phyloP scores from a whole-genome alignment of 2,329 filamentous ascomycete species.

The Aspergillus unguis region DNA sequence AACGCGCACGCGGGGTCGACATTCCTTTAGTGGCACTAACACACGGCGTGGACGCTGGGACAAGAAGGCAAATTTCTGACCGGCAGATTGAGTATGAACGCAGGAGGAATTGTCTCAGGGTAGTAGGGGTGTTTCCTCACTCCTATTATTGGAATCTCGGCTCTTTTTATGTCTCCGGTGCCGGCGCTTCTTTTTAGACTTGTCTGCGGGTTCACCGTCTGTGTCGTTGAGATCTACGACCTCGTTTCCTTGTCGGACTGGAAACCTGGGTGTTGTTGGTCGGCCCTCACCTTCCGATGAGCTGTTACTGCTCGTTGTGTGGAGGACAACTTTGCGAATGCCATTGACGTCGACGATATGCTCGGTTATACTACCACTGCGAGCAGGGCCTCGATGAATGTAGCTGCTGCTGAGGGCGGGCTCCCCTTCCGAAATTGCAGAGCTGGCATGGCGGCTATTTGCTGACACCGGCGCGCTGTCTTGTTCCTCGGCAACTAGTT shows the following conservation, averaged over 20 bases:
- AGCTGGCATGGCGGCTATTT: constrained; percentile 22
- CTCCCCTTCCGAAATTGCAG: constrained; percentile 20
- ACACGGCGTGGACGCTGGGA: neutral
- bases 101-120: constrained; percentile 1
- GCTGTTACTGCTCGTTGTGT: constrained; percentile 61
- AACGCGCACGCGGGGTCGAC: neutral
- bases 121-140: constrained; percentile 17
- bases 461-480: constrained; percentile 24
- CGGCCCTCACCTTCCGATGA: constrained; percentile 39
- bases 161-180: constrained; percentile 19
- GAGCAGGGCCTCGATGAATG: constrained; percentile 50
- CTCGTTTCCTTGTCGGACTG: constrained; percentile 13
- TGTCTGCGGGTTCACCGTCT: constrained; percentile 5
- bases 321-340: constrained; percentile 71
- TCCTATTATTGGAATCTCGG: neutral
- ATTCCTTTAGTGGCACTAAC: neutral
- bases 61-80: constrained; percentile 14
- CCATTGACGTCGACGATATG: constrained; percentile 72
- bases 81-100: constrained; percentile 16
- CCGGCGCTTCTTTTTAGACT: constrained; percentile 26
- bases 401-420: constrained; percentile 27
- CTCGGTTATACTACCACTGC: constrained; percentile 75
- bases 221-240: constrained; percentile 13
- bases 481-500: constrained; percentile 30
- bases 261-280: constrained; percentile 10